Percentiles rank a stretch among this genome's conserved stretches.
Evolutionary conservation across 768 basidiomycete species (phyloP).

Genomic region (Suillus luteus): DNA sequence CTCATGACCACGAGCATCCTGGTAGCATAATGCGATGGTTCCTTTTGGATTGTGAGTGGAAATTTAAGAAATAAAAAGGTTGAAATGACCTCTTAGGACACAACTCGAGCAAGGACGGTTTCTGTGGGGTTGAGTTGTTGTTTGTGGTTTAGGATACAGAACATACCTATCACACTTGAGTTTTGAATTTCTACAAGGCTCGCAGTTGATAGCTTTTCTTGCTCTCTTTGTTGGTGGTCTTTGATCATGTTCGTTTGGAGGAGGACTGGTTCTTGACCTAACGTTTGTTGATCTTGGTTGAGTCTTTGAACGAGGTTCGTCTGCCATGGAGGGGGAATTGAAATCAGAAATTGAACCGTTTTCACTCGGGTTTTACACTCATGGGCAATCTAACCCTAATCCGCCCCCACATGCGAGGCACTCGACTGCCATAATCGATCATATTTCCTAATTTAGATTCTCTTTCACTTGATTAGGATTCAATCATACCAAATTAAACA

Average conservation of each 20-base stretch:
- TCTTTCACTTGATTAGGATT: slow-evolving; percentile 1
- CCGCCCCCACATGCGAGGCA: slow-evolving; percentile 7
- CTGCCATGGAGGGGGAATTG: neutral
- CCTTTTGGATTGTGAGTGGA: slow-evolving; percentile 44
- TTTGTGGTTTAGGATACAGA: neutral
- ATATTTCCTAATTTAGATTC: neutral
- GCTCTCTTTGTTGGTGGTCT: slow-evolving; percentile 80
- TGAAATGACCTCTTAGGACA: slow-evolving; percentile 68
- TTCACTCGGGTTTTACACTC: slow-evolving; percentile 7
- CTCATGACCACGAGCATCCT: slow-evolving; percentile 69
- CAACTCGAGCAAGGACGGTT: slow-evolving; percentile 89
- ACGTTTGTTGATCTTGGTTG: slow-evolving; percentile 32
- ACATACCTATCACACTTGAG: slow-evolving; percentile 85
- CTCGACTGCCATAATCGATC: neutral
- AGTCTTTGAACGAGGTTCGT: slow-evolving; percentile 6
- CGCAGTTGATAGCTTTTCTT: slow-evolving; percentile 86
- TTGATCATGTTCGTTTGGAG: slow-evolving; percentile 58
- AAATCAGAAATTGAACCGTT: slow-evolving; percentile 1
- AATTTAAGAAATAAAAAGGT: slow-evolving; percentile 9
- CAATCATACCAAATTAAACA: slow-evolving; percentile 1
- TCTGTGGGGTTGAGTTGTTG: slow-evolving; percentile 38
- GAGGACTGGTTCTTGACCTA: slow-evolving; percentile 46
- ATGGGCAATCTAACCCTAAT: slow-evolving; percentile 8
- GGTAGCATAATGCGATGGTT: slow-evolving; percentile 80
- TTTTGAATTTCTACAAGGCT: slow-evolving; percentile 85